phyloP scores from a whole-genome alignment of 108 stramenopile genomes.

The Schizochytrium sp. region DNA sequence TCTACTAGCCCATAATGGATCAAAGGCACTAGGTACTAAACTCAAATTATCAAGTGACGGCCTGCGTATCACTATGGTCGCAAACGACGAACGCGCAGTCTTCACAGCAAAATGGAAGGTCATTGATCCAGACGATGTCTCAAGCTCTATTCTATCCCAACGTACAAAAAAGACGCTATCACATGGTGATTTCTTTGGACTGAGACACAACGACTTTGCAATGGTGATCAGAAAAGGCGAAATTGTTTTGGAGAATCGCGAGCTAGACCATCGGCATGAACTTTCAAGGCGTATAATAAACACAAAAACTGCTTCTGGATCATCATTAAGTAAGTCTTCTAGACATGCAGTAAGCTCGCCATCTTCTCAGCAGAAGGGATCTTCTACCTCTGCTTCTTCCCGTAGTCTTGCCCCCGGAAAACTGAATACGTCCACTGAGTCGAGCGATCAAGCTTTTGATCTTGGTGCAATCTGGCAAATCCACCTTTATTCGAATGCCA shows the following conservation, averaged over 20 bases:
- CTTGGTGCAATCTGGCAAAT: background rate
- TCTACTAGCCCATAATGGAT: background rate
- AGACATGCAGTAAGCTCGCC: too few species aligned
- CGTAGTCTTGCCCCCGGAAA: background rate
- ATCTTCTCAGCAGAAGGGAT: too few species aligned
- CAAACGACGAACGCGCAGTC: constrained; percentile 45
- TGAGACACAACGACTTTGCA: constrained; percentile 43
- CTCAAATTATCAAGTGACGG: constrained; percentile 9
- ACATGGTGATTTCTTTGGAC: background rate
- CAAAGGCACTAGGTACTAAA: constrained; percentile 37
- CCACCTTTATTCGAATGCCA: constrained; percentile 34
- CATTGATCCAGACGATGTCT: constrained; percentile 13
- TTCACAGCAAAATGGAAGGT: constrained; percentile 35
- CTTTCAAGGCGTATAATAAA: background rate
- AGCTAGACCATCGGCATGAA: background rate
- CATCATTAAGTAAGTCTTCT: too few species aligned
- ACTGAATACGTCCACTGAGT: background rate
- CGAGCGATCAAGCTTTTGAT: background rate
- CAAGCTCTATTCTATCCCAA: background rate
- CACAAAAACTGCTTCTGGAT: too few species aligned
- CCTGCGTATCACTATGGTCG: background rate
- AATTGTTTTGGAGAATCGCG: background rate
- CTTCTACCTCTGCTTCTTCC: too few species aligned
- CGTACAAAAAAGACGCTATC: constrained; percentile 40
- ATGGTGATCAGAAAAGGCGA: constrained; percentile 9